These are phyloP conservation scores for Astragalus membranaceus DNA, from an alignment of 306 rosid genomes.

Conservation along the genomic window DNA sequence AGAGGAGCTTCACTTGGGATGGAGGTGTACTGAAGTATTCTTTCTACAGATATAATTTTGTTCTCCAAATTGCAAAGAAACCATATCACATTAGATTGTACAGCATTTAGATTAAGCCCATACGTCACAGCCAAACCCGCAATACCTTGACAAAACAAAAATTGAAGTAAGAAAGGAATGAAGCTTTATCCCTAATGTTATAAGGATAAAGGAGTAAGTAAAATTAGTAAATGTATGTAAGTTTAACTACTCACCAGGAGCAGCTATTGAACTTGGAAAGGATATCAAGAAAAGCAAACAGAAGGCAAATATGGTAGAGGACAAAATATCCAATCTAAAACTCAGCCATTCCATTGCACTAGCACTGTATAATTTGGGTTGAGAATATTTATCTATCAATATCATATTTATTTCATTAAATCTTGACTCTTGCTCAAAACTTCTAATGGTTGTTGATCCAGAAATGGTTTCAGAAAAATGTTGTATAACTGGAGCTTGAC, in stretches of 20 bases:
- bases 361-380: no score
- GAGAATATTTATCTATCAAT: no score
- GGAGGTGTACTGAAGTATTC: slow-evolving; percentile 65
- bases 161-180: neutral
- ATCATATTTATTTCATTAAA: no score
- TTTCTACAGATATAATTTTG: slow-evolving; percentile 81
- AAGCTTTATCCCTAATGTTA: neutral
- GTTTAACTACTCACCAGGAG: slow-evolving; percentile 51
- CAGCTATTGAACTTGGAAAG: slow-evolving; percentile 48
- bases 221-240: neutral
- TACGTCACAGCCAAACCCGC: slow-evolving; percentile 87
- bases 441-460: no score
- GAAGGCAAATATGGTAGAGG: slow-evolving; percentile 51
- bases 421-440: no score
- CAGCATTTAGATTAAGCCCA: slow-evolving; percentile 55
- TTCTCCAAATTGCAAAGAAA: slow-evolving; percentile 60
- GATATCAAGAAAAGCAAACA: slow-evolving; percentile 61
- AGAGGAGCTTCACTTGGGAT: slow-evolving; percentile 77
- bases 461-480: no score
- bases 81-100: slow-evolving; percentile 46
- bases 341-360: no score
- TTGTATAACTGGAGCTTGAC: no score
- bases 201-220: neutral
- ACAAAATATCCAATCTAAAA: slow-evolving; percentile 64
- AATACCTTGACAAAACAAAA: slow-evolving; percentile 37